Percentiles rank a stretch among this genome's conserved stretches.
Conservation (phyloP, 306 rosid genomes). For the Prunus davidiana region DNA sequence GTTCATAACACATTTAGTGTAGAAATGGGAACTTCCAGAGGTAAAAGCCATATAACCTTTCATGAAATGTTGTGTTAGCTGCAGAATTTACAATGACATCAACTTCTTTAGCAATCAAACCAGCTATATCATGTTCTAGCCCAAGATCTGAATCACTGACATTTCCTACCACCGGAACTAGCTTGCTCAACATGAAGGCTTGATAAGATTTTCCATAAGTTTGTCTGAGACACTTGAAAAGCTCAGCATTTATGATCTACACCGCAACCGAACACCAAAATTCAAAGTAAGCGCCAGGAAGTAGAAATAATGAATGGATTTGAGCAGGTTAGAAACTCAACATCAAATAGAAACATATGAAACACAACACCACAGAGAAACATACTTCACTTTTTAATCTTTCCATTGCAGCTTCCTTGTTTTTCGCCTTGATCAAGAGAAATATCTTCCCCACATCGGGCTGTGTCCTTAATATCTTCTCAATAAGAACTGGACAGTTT, state of each 20-base stretch:
- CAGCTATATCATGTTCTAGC: constrained; percentile 42
- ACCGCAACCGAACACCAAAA: background rate
- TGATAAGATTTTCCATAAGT: constrained; percentile 77
- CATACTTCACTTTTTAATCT: constrained; percentile 82
- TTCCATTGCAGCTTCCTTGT: constrained; percentile 75
- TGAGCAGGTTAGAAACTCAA: background rate
- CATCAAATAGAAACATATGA: too few species aligned
- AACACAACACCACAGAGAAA: background rate
- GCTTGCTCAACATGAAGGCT: constrained; percentile 80
- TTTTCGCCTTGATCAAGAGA: constrained; percentile 83
- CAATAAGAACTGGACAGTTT: constrained; percentile 65
- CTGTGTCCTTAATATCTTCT: constrained; percentile 84
- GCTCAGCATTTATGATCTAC: constrained; percentile 80
- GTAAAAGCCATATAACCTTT: constrained; percentile 49
- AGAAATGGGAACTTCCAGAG: background rate
- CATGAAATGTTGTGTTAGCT: constrained; percentile 91
- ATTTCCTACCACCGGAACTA: constrained; percentile 83
- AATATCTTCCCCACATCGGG: constrained; percentile 86
- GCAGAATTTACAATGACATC: constrained; percentile 92
- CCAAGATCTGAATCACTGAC: constrained; percentile 79
- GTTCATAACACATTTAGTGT: background rate
- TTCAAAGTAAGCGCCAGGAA: background rate
- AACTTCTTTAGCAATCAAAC: constrained; percentile 61
- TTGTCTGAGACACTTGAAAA: constrained; percentile 75
- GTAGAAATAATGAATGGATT: background rate